phyloP scores from a whole-genome alignment of 768 basidiomycete genomes.

The Collybia sordida region DNA sequence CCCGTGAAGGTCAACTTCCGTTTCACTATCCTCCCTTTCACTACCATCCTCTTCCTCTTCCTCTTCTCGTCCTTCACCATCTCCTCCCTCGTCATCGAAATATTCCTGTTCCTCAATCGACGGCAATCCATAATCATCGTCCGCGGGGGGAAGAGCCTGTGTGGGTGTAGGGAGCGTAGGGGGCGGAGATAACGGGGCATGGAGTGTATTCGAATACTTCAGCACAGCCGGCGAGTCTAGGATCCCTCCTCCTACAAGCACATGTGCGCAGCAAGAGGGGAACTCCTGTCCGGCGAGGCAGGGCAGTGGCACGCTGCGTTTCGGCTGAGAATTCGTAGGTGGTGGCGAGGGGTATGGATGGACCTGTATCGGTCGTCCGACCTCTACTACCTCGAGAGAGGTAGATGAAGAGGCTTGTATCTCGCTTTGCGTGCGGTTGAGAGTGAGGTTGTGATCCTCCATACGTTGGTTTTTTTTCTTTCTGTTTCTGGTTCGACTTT shows the following conservation, averaged over 20 bases:
- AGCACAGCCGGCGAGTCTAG: slow-evolving; percentile 34
- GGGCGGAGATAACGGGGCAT: slow-evolving; percentile 39
- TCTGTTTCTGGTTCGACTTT: no score
- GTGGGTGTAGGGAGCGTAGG: slow-evolving; percentile 38
- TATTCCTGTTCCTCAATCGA: slow-evolving; percentile 12
- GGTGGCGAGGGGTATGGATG: slow-evolving; percentile 28
- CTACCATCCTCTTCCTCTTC: no score
- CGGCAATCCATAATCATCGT: slow-evolving; percentile 17
- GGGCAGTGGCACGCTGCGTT: slow-evolving; percentile 25
- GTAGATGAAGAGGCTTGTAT: no score
- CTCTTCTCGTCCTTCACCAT: no score
- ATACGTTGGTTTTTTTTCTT: no score
- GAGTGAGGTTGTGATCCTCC: no score
- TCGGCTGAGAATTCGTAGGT: slow-evolving; percentile 22
- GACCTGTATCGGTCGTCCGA: no score
- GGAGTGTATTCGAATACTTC: slow-evolving; percentile 26
- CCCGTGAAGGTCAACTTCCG: no score
- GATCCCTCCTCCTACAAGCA: slow-evolving; percentile 19
- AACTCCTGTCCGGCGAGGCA: slow-evolving; percentile 6
- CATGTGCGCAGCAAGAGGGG: background rate
- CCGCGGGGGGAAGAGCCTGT: slow-evolving; percentile 34
- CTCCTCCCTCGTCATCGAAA: background rate
- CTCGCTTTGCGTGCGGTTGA: no score
- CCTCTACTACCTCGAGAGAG: no score
- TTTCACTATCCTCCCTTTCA: no score